Conservation (phyloP, 2,329 filamentous ascomycete genomes). For the Ilyonectria mors-panacis region DNA sequence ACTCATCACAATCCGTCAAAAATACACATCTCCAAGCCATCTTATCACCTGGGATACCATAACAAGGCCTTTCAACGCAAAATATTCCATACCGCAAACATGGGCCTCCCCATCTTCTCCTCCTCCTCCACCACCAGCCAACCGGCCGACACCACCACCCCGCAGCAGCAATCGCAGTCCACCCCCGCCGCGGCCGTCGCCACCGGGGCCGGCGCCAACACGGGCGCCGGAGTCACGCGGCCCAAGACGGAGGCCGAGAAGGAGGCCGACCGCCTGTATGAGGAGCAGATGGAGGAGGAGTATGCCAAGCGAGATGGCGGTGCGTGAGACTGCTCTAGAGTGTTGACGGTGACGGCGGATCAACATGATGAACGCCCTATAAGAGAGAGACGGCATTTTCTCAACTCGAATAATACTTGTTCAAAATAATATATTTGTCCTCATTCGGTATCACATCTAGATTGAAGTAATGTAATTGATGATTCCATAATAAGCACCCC, state of each 20-base stretch:
- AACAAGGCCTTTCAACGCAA: neutral
- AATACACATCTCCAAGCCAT: neutral
- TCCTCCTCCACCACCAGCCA: constrained; percentile 25
- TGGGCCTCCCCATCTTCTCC: constrained; percentile 49
- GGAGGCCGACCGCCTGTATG: constrained; percentile 65
- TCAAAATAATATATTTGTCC: no score
- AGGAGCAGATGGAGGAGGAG: constrained; percentile 69
- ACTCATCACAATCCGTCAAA: constrained; percentile 8
- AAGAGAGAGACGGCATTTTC: neutral
- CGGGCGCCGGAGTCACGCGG: constrained; percentile 62
- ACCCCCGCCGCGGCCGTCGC: constrained; percentile 30
- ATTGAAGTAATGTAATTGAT: no score
- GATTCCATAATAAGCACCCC: no score
- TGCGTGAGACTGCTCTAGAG: constrained; percentile 47
- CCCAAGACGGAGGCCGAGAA: constrained; percentile 65
- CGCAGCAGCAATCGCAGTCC: constrained; percentile 23
- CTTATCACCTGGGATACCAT: neutral
- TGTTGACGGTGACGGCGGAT: neutral
- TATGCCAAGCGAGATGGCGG: constrained; percentile 70
- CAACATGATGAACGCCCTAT: neutral
- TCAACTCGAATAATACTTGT: no score
- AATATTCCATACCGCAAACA: constrained; percentile 30
- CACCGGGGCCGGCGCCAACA: constrained; percentile 64
- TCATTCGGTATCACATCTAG: no score
- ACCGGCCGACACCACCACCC: constrained; percentile 32